phyloP scores from a whole-genome alignment of 306 rosid genomes.

The Vachellia pachyceras region DNA sequence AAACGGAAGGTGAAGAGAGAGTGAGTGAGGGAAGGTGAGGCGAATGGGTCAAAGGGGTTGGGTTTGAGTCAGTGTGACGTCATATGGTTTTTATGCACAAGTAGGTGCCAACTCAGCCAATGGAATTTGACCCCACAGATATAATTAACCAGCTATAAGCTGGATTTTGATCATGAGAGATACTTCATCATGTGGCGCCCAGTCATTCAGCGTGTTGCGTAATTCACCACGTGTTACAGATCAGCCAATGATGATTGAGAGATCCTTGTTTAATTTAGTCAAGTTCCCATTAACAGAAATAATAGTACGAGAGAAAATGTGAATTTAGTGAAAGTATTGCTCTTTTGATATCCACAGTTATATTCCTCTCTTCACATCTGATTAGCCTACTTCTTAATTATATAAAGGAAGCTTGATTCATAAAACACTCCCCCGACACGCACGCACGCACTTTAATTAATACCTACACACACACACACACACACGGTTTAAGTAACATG shows the following conservation, averaged over 20 bases:
- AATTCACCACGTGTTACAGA: constrained; percentile 24
- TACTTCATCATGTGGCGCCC: not conserved
- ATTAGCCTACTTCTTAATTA: too few species aligned
- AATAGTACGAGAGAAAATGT: too few species aligned
- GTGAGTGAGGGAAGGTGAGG: not conserved
- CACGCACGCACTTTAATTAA: too few species aligned
- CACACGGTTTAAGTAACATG: too few species aligned
- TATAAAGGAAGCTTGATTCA: too few species aligned
- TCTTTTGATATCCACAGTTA: too few species aligned
- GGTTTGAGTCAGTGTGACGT: constrained; percentile 30
- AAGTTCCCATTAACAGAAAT: too few species aligned
- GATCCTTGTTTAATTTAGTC: too few species aligned
- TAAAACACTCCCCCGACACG: too few species aligned
- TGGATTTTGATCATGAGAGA: constrained; percentile 31
- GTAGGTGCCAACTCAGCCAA: constrained; percentile 32
- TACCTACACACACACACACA: too few species aligned
- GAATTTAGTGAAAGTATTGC: too few species aligned
- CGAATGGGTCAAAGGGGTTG: constrained; percentile 21
- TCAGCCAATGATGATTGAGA: not conserved
- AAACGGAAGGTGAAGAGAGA: constrained; percentile 37
- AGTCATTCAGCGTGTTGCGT: not conserved
- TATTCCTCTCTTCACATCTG: too few species aligned
- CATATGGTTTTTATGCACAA: not conserved
- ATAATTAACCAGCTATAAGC: not conserved
- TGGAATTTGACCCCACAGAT: not conserved